Conservation (phyloP, 305 asterid genomes). For the Fraxinus sp. region DNA sequence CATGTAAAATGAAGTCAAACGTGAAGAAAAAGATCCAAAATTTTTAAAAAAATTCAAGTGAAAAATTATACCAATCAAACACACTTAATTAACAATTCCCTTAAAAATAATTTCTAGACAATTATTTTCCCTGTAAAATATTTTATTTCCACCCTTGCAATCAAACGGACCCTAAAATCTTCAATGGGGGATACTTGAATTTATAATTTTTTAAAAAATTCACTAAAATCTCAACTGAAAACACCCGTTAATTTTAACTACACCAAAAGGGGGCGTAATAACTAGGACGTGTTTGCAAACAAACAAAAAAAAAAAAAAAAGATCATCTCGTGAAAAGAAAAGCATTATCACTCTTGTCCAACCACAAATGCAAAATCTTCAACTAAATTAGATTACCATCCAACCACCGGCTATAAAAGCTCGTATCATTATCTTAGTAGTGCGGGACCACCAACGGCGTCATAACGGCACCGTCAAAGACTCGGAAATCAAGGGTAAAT, state of each 20-base stretch:
- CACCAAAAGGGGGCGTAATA: neutral
- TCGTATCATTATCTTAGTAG: neutral
- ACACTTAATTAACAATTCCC: no score
- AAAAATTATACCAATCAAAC: no score
- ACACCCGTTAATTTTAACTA: neutral
- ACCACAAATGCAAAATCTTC: neutral
- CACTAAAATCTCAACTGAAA: neutral
- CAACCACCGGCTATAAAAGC: neutral
- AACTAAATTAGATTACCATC: neutral
- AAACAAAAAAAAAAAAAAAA: neutral
- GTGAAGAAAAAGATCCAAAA: no score
- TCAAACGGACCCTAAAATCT: no score
- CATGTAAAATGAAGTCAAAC: no score
- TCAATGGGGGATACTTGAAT: no score
- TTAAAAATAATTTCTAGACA: no score
- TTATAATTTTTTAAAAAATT: no score
- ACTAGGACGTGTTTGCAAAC: neutral
- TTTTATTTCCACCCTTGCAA: no score
- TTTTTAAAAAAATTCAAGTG: no score
- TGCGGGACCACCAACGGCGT: conserved; percentile 8
- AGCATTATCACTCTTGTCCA: neutral
- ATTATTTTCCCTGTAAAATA: no score
- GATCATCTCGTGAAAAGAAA: neutral
- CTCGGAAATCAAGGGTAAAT: conserved; percentile 4
- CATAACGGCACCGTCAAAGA: conserved; percentile 22